phyloP scores from a whole-genome alignment of 2,329 filamentous ascomycete species.

The Raffaelea arxii region DNA sequence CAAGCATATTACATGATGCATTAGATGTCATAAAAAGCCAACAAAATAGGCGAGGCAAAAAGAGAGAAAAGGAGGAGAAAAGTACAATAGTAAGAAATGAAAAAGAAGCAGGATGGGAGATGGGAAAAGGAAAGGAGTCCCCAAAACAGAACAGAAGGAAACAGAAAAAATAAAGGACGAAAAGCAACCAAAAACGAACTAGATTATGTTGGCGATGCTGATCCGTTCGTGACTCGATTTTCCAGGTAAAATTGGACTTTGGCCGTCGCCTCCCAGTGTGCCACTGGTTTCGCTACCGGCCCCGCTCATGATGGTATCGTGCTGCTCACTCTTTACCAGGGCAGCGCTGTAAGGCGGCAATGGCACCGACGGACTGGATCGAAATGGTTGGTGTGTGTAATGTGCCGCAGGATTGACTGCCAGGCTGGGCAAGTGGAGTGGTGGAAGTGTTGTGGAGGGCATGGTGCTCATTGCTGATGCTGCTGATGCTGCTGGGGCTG shows the following conservation, averaged over 20 bases:
- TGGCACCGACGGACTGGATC: slow-evolving; percentile 5
- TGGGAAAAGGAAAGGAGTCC: not conserved
- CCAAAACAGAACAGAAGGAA: not conserved
- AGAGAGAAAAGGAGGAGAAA: not conserved
- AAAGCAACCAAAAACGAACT: not conserved
- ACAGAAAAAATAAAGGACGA: not conserved
- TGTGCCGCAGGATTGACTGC: no score
- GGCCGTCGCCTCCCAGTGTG: not conserved
- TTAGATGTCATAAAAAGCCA: not conserved
- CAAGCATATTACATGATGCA: not conserved
- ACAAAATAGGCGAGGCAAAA: not conserved
- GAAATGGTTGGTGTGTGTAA: slow-evolving; percentile 7
- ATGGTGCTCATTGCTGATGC: slow-evolving; percentile 6
- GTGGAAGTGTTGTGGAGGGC: not conserved
- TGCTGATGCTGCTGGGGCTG: slow-evolving; percentile 13
- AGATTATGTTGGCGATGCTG: slow-evolving; percentile 35
- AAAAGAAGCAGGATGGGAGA: not conserved
- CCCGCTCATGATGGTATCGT: not conserved
- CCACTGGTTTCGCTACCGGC: not conserved
- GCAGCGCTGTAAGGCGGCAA: not conserved
- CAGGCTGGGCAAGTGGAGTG: no score
- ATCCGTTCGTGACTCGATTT: slow-evolving; percentile 32
- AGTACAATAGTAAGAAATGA: not conserved
- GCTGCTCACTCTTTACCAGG: slow-evolving; percentile 21
- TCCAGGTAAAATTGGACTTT: not conserved